Conservation (phyloP, 768 basidiomycete genomes). For the Artomyces pyxidatus region DNA sequence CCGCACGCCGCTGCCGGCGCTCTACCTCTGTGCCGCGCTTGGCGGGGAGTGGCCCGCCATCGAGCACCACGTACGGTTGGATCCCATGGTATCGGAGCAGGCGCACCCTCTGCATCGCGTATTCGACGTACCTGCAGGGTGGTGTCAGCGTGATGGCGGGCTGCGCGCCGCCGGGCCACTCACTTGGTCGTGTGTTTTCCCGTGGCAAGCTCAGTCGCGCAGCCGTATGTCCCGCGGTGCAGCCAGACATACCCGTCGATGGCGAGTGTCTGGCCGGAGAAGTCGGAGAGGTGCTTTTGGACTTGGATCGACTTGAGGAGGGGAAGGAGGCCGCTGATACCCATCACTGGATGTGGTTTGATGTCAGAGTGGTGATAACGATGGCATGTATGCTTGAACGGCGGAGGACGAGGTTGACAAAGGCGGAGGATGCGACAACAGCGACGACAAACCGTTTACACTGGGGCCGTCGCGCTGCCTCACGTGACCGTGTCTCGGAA, state of each 20-base stretch:
- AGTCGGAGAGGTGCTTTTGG: conserved; percentile 70
- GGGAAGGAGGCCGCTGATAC: conserved; percentile 84
- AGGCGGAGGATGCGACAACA: not conserved
- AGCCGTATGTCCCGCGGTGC: conserved; percentile 81
- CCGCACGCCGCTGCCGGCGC: conserved; percentile 67
- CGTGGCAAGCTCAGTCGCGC: conserved; percentile 84
- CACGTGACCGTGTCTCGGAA: conserved; percentile 1
- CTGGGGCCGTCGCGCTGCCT: not conserved
- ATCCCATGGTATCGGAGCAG: conserved; percentile 80
- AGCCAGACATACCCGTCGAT: conserved; percentile 96
- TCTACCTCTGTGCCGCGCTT: conserved; percentile 86
- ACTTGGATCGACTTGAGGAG: conserved; percentile 86
- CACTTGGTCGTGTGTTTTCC: conserved; percentile 80
- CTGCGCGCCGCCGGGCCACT: conserved; percentile 23
- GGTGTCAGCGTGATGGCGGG: not conserved
- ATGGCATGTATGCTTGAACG: not conserved
- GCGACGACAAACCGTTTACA: too few relatives aligned
- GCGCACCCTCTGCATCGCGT: conserved; percentile 87
- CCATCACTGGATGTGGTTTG: conserved; percentile 43
- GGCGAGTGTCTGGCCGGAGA: conserved; percentile 76
- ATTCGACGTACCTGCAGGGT: conserved; percentile 79
- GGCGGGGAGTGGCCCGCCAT: conserved; percentile 91
- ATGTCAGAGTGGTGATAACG: not conserved
- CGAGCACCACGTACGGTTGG: conserved; percentile 88
- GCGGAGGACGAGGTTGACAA: not conserved